Evolutionary conservation across 345 rosid species (phyloP).

Genomic region (Populus ilicifolia): DNA sequence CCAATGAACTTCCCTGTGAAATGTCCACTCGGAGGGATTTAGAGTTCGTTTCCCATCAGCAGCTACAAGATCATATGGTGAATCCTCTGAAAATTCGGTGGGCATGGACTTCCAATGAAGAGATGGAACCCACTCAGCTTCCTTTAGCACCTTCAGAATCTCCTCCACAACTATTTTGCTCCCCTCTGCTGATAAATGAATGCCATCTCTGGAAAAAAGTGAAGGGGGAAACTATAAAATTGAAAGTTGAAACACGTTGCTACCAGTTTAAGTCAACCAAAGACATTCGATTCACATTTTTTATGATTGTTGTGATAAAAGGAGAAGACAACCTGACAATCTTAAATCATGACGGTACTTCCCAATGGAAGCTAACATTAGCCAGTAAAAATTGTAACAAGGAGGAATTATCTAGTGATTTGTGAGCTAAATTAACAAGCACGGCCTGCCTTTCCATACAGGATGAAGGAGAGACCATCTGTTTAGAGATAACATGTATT

Average conservation of each 20-base stretch:
- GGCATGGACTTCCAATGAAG: constrained; percentile 92
- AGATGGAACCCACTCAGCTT: constrained; percentile 84
- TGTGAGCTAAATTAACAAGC: neutral
- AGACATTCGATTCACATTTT: neutral
- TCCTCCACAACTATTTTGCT: constrained; percentile 81
- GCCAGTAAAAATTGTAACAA: neutral
- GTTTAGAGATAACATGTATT: neutral
- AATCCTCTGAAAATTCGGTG: constrained; percentile 74
- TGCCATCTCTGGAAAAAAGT: constrained; percentile 50
- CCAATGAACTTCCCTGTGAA: constrained; percentile 76
- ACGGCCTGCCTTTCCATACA: neutral
- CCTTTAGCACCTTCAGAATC: constrained; percentile 70
- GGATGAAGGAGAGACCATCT: neutral
- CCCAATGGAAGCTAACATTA: neutral
- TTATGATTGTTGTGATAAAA: neutral
- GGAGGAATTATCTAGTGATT: neutral
- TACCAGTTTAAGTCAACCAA: neutral
- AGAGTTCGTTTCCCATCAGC: constrained; percentile 71
- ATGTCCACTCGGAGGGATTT: constrained; percentile 82
- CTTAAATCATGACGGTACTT: neutral
- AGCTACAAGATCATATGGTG: constrained; percentile 68
- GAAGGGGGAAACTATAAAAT: neutral
- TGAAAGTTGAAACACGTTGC: neutral
- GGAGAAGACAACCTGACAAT: neutral
- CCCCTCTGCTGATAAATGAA: constrained; percentile 84